These are phyloP conservation scores for Tetrapisispora nanseiensis DNA, from an alignment of 805 yeast species.

Conservation along the genomic window DNA sequence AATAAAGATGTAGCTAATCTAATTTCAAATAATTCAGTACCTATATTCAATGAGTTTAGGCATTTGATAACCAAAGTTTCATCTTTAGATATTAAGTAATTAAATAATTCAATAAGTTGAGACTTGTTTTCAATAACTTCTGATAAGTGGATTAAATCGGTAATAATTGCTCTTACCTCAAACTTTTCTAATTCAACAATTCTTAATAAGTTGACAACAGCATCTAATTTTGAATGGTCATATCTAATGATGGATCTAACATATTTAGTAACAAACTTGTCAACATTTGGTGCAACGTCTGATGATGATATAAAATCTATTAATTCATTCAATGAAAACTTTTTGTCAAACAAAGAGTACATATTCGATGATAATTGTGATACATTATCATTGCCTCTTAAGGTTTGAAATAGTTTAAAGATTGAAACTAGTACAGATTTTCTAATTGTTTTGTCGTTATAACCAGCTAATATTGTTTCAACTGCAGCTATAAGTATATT, in stretches of 20 bases:
- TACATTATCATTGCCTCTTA: constrained; percentile 33
- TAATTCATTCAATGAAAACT: constrained; percentile 13
- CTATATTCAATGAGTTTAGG: constrained; percentile 29
- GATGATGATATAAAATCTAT: constrained; percentile 16
- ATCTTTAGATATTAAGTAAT: constrained; percentile 30
- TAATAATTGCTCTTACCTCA: constrained; percentile 31
- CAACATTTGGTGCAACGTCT: constrained; percentile 24
- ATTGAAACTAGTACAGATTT: constrained; percentile 40
- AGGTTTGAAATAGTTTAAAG: constrained; percentile 40
- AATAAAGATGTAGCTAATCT: constrained; percentile 55
- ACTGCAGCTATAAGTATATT: constrained; percentile 51
- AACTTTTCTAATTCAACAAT: constrained; percentile 27
- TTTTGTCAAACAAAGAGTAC: constrained; percentile 27
- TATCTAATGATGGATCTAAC: constrained; percentile 36
- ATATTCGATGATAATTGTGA: constrained; percentile 34
- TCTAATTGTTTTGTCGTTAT: constrained; percentile 32
- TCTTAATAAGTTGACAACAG: constrained; percentile 31
- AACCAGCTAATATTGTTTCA: constrained; percentile 43
- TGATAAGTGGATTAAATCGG: constrained; percentile 31
- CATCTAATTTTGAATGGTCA: constrained; percentile 31
- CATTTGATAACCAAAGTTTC: constrained; percentile 33
- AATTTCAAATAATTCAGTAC: constrained; percentile 48
- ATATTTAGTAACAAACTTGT: constrained; percentile 37
- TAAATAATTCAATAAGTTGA: constrained; percentile 32
- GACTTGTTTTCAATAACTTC: constrained; percentile 33